phyloP scores from a whole-genome alignment of 176 grass and related monocot species.

The sorghum (Sorghum bicolor) region Sorghum_bicolor_NCBIv3 NC_012876.2:5309501-5310000 shows the following conservation, averaged over 20 bases:
- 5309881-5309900: no score
- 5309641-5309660: not conserved
- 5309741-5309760: not conserved
- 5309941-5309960: not conserved
- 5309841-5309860: not conserved
- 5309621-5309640: not conserved
- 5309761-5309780: not conserved
- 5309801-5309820: not conserved
- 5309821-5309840: not conserved
- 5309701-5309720: conserved; percentile 17
- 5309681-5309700: not conserved
- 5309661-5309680: not conserved
- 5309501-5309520: no score
- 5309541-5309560: not conserved
- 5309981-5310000: not conserved
- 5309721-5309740: not conserved
- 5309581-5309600: not conserved
- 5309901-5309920: no score
- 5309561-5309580: not conserved
- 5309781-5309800: not conserved
- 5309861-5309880: no score
- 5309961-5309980: not conserved
- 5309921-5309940: no score
- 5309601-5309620: not conserved
- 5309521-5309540: no score